A percentile compares a stretch with the other conserved stretches of the same genome.
Conservation (phyloP, 2,329 filamentous ascomycete species). For the Nemania abortiva region DNA sequence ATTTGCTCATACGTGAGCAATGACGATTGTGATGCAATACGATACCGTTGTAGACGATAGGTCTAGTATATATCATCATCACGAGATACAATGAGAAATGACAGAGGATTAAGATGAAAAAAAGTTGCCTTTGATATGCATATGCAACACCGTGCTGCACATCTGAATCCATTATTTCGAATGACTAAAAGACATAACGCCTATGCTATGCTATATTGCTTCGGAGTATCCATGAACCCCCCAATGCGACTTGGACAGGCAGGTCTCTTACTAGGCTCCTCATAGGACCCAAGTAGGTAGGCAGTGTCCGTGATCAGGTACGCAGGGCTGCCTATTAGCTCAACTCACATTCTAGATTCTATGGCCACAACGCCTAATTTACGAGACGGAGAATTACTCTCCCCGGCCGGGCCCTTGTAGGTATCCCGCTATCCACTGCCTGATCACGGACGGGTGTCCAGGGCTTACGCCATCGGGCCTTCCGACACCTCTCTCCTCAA, state of each 20-base stretch:
- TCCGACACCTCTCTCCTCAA: not conserved
- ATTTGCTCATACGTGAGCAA: not conserved
- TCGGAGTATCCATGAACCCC: constrained; percentile 12
- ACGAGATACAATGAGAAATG: constrained; percentile 32
- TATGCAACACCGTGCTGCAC: constrained; percentile 19
- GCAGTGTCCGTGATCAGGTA: not conserved
- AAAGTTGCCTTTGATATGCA: constrained; percentile 1
- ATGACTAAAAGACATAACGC: constrained; percentile 47
- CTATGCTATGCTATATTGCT: constrained; percentile 51
- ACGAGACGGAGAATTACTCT: not conserved
- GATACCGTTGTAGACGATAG: not conserved
- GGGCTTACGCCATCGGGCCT: not conserved
- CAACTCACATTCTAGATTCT: not conserved
- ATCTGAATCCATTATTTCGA: constrained; percentile 33
- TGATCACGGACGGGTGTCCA: constrained; percentile 3
- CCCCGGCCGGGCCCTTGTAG: not conserved
- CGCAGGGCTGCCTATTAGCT: not conserved
- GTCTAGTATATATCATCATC: constrained; percentile 27
- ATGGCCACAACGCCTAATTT: not conserved
- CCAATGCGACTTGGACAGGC: not conserved
- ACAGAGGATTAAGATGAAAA: not conserved
- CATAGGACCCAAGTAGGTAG: not conserved
- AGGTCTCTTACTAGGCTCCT: not conserved
- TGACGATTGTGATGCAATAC: not conserved
- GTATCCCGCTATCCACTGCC: not conserved